Base-by-base conservation (phyloP, 306 rosid species). In the Citrullus amarus region DNA sequence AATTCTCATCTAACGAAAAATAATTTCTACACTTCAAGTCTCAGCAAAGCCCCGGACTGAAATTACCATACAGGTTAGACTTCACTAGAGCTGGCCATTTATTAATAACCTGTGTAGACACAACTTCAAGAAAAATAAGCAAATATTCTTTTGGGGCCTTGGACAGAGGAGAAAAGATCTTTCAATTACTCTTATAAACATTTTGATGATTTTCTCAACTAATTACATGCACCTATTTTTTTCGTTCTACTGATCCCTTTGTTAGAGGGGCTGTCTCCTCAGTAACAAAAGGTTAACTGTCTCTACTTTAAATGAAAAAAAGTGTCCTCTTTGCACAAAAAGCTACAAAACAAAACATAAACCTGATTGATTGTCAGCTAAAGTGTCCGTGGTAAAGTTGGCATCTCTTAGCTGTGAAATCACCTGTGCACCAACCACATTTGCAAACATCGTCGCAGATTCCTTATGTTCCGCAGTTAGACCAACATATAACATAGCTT, bases 401-500 rank as follows among this genome's bases (percentile, higher is more conserved):
- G 90, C 85, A 79, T 84, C 86, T 82, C 84, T 89, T 83, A 86
- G 89, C 90, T 92, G 97, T 78, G 99, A 90, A 84, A 96, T 92
- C 87, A 91, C 98, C 91, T 96, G 99, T 56, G 98, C 83, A 61
- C 97, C 98, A 78, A 96, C 99, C 74, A 92, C 92, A 79, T 91
- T 88, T 74, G 96, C 99, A 84, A 96, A 96, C 93, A 88, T 88
- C 2, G 93, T 88, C 9, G 98, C 99, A 80, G 99, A 96, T 88
- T 96, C 96, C 85, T 85, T 88, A 91, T 96, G 99, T 84, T 96
- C 93, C 85, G 93, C 98, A 53, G 99, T 96, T 81, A 96, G 98
- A 85, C 99, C 99, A 86, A 96, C 99, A 34, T 91, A 96, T 85
- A 96, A 81, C 98, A 96, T 96, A 79, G 83, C 81, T 41, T 89